Evolutionary conservation across 2,329 filamentous ascomycete species (phyloP).

Genomic region (Dothidotthia symphoricarpi): DNA sequence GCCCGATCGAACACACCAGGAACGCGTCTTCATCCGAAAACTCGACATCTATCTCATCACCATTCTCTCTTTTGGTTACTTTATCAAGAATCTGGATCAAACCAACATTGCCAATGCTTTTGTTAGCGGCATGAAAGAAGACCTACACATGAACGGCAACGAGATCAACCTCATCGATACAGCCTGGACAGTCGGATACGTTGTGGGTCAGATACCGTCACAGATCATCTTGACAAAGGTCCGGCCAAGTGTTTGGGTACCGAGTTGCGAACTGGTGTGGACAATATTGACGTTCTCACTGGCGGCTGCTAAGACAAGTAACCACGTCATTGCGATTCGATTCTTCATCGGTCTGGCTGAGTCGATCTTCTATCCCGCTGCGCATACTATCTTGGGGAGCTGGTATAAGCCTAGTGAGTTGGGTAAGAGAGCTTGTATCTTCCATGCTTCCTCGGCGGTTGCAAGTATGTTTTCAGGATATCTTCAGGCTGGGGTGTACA

Average conservation of each 20-base stretch:
- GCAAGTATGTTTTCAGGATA: conserved; percentile 27
- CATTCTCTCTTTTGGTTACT: conserved; percentile 21
- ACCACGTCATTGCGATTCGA: conserved; percentile 22
- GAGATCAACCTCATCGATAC: conserved; percentile 24
- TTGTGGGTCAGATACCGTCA: conserved; percentile 24
- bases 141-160: conserved; percentile 23
- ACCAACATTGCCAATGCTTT: conserved; percentile 28
- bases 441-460: conserved; percentile 19
- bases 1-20: conserved; percentile 21
- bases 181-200: conserved; percentile 20
- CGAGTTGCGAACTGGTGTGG: conserved; percentile 21
- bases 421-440: conserved; percentile 25
- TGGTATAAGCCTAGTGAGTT: conserved; percentile 27
- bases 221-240: conserved; percentile 23
- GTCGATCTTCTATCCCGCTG: conserved; percentile 21
- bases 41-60: conserved; percentile 24
- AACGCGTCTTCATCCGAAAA: conserved; percentile 22
- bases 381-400: conserved; percentile 21
- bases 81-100: conserved; percentile 29
- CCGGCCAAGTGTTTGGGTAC: conserved; percentile 21
- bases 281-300: conserved; percentile 23
- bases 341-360: conserved; percentile 24
- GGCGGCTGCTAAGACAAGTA: conserved; percentile 20
- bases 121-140: conserved; percentile 29
- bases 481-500: conserved; percentile 21